Conservation (phyloP, 192 early-diverging fungal genomes). For the Linnemannia schmuckeri region DNA sequence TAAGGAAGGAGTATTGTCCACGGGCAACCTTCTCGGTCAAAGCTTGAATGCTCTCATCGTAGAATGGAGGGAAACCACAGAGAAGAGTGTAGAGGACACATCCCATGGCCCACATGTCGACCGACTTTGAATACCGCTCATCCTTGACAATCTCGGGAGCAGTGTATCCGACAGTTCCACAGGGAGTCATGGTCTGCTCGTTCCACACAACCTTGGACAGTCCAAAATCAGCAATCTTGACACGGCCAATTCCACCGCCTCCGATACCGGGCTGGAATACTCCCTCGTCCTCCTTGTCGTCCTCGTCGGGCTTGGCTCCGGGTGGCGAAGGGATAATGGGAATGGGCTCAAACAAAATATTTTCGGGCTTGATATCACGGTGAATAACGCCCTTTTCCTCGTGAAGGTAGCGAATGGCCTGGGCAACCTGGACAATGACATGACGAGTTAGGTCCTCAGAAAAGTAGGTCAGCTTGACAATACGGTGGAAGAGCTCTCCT, state of each 20-base stretch:
- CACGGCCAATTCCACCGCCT: conserved; percentile 85
- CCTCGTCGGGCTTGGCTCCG: conserved; percentile 65
- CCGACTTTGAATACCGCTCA: conserved; percentile 83
- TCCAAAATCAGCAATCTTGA: conserved; percentile 93
- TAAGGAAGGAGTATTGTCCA: conserved; percentile 87
- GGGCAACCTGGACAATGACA: conserved; percentile 89
- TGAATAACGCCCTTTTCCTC: conserved; percentile 86
- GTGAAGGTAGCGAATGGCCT: conserved; percentile 88
- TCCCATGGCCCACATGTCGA: conserved; percentile 91
- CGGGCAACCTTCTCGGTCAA: conserved; percentile 88
- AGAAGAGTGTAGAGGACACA: conserved; percentile 89
- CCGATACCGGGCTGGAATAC: conserved; percentile 78
- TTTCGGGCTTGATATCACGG: conserved; percentile 96
- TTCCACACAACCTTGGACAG: conserved; percentile 90
- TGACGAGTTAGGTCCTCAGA: conserved; percentile 83
- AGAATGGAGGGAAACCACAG: conserved; percentile 87
- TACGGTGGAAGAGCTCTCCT: conserved; percentile 92
- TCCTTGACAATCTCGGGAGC: conserved; percentile 93
- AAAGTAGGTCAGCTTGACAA: conserved; percentile 85
- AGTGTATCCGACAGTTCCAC: conserved; percentile 93
- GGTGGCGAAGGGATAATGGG: conserved; percentile 68
- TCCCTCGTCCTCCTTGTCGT: conserved; percentile 81
- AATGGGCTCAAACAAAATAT: conserved; percentile 84
- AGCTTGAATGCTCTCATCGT: conserved; percentile 82
- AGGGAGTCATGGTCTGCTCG: conserved; percentile 88